phyloP scores from a whole-genome alignment of 2,329 filamentous ascomycete genomes.

The Penicillium sp. region DNA sequence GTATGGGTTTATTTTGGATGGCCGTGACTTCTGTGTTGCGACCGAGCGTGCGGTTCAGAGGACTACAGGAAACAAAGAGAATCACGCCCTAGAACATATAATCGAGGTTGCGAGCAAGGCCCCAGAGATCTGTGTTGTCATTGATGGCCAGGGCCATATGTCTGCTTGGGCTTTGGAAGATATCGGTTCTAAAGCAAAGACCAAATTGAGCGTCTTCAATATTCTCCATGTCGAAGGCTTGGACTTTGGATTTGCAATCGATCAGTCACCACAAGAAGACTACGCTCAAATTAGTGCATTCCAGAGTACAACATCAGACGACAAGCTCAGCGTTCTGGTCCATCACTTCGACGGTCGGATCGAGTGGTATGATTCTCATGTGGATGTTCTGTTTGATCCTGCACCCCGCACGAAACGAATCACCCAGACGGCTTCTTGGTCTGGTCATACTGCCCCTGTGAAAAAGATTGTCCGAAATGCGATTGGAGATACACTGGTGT shows the following conservation, averaged over 20 bases:
- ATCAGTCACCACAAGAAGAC: conserved; percentile 40
- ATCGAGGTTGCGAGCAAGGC: conserved; percentile 81
- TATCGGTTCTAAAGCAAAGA: conserved; percentile 68
- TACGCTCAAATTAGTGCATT: conserved; percentile 73
- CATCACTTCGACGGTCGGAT: conserved; percentile 86
- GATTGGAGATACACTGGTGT: conserved; percentile 75
- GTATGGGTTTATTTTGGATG: conserved; percentile 80
- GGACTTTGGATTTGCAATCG: conserved; percentile 41
- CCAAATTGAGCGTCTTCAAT: conserved; percentile 73
- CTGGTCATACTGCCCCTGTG: conserved; percentile 76
- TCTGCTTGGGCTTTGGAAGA: conserved; percentile 92
- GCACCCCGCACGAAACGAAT: conserved; percentile 61
- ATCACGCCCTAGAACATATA: conserved; percentile 76
- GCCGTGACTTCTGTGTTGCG: conserved; percentile 73
- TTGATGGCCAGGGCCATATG: conserved; percentile 83
- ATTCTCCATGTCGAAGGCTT: conserved; percentile 73
- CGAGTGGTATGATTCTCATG: conserved; percentile 73
- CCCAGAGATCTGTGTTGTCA: conserved; percentile 81
- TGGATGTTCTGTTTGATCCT: conserved; percentile 79
- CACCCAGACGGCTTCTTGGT: conserved; percentile 67
- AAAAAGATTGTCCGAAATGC: conserved; percentile 85
- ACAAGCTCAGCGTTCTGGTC: conserved; percentile 69
- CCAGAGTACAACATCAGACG: conserved; percentile 61
- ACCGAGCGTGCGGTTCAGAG: conserved; percentile 73
- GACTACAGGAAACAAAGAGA: conserved; percentile 59